These are phyloP conservation scores for Camellia japonica DNA, from an alignment of 148 eudicot species.

Conservation along the genomic window DNA sequence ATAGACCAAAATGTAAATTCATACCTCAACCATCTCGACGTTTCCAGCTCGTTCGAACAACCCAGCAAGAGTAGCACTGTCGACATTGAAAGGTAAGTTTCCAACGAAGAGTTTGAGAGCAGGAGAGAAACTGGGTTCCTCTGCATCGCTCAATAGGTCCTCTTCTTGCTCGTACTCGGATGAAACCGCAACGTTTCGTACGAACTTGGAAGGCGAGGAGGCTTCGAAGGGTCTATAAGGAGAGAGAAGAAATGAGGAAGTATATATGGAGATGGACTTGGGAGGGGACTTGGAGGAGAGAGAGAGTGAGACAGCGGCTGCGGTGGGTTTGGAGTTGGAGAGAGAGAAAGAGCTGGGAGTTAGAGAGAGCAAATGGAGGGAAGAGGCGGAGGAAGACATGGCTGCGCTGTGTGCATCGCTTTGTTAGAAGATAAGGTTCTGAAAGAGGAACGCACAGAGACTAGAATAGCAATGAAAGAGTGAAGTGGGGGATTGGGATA, in stretches of 20 bases:
- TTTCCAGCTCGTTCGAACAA: conserved; percentile 68
- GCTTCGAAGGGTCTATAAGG: conserved; percentile 13
- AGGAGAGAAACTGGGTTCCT: conserved; percentile 44
- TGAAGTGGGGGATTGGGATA: neutral
- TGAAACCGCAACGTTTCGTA: conserved; percentile 46
- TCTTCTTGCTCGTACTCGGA: conserved; percentile 56
- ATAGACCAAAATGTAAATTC: neutral
- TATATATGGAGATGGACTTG: conserved; percentile 19
- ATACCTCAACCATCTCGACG: conserved; percentile 95
- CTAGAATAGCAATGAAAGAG: neutral
- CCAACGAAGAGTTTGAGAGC: conserved; percentile 82
- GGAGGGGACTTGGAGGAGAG: conserved; percentile 17
- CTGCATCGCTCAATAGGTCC: conserved; percentile 23
- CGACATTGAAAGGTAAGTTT: conserved; percentile 74
- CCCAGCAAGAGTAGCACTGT: conserved; percentile 76
- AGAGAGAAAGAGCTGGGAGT: conserved; percentile 33
- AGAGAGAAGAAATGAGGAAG: conserved; percentile 9
- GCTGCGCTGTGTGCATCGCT: neutral
- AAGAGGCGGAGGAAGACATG: conserved; percentile 46
- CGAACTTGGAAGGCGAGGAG: conserved; percentile 32
- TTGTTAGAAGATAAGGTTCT: conserved; percentile 27
- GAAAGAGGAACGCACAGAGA: neutral
- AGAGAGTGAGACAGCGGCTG: conserved; percentile 13
- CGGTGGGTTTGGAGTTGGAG: conserved; percentile 22
- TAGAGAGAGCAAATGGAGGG: conserved; percentile 44